These are phyloP conservation scores for Parietichytrium sp. DNA, from an alignment of 108 stramenopile species.

Conservation along the genomic window DNA sequence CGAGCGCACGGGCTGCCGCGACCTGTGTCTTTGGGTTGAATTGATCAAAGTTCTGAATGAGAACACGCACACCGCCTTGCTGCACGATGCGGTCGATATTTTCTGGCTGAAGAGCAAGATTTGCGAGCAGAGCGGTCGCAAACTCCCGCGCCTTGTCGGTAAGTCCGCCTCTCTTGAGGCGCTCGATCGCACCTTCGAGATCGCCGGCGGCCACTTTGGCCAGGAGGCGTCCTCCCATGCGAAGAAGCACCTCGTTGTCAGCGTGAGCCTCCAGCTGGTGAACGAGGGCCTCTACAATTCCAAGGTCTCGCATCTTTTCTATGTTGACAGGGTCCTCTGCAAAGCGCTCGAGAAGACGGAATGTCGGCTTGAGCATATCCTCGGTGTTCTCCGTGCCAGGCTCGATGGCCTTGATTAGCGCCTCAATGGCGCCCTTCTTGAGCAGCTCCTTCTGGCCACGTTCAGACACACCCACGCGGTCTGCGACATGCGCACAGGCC, in stretches of 20 bases:
- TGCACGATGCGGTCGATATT: slow-evolving; percentile 25
- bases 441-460: slow-evolving; percentile 33
- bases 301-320: not conserved
- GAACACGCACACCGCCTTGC: slow-evolving; percentile 3
- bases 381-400: slow-evolving; percentile 15
- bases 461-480: slow-evolving; percentile 39
- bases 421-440: slow-evolving; percentile 28
- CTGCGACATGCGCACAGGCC: slow-evolving; percentile 9
- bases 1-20: slow-evolving; percentile 28
- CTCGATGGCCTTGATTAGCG: not conserved
- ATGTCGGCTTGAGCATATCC: slow-evolving; percentile 34
- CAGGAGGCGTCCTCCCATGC: slow-evolving; percentile 35
- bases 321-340: not conserved
- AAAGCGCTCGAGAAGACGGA: slow-evolving; percentile 42
- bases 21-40: slow-evolving; percentile 2
- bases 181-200: not conserved
- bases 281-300: slow-evolving; percentile 31
- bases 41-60: slow-evolving; percentile 4
- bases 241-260: slow-evolving; percentile 9
- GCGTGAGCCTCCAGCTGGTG: slow-evolving; percentile 38
- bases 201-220: slow-evolving; percentile 33
- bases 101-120: slow-evolving; percentile 39
- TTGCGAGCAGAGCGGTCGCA: slow-evolving; percentile 33
- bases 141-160: slow-evolving; percentile 39
- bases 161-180: not conserved